These are phyloP conservation scores for Thalassiosira mediterranea DNA, from an alignment of 352 stramenopile species.

Conservation along the genomic window DNA sequence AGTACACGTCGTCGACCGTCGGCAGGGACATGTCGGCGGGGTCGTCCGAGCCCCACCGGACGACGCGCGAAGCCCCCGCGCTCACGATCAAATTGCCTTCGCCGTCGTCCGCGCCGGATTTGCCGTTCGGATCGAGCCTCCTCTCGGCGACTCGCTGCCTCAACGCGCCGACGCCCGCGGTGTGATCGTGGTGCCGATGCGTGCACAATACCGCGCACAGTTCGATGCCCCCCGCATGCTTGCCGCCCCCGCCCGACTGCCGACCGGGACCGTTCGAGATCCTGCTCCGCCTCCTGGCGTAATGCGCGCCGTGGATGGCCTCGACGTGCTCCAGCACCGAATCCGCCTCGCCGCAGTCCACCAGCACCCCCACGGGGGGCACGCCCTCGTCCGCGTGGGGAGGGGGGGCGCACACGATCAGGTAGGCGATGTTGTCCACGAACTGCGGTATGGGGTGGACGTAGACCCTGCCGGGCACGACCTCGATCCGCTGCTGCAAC, in stretches of 20 bases:
- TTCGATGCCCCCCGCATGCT: conserved; percentile 42
- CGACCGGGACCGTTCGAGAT: neutral
- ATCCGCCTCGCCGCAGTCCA: conserved; percentile 75
- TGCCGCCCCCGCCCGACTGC: neutral
- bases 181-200: conserved; percentile 83
- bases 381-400: neutral
- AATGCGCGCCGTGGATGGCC: conserved; percentile 65
- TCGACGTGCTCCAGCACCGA: conserved; percentile 52
- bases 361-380: conserved; percentile 59
- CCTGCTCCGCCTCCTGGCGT: conserved; percentile 40
- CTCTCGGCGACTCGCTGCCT: conserved; percentile 23
- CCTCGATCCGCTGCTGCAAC: conserved; percentile 66
- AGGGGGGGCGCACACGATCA: conserved; percentile 66
- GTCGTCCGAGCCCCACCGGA: neutral
- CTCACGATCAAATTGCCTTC: conserved; percentile 2
- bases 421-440: conserved; percentile 74
- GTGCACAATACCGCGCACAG: conserved; percentile 74
- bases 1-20: conserved; percentile 19
- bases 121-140: neutral
- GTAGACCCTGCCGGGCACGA: conserved; percentile 64
- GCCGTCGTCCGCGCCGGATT: neutral
- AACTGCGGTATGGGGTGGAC: conserved; percentile 77
- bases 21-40: neutral
- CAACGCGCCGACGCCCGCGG: conserved; percentile 60
- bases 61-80: neutral